These are phyloP conservation scores for Paracoccidioides brasiliensis DNA, from an alignment of 2,329 filamentous ascomycete species.

Conservation along the genomic window DNA sequence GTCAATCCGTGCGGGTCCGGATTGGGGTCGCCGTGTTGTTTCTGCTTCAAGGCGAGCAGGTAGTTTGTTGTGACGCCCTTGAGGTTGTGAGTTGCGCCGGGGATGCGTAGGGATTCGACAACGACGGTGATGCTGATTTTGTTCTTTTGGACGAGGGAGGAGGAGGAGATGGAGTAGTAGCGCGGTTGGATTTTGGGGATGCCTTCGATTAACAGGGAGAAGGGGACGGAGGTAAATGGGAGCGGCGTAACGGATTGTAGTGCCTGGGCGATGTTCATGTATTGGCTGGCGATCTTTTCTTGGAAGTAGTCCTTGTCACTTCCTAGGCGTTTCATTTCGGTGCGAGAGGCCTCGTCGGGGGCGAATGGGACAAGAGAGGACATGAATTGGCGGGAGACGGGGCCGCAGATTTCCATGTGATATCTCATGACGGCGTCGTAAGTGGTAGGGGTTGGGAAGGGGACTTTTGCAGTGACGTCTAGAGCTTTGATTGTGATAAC, in stretches of 20 bases:
- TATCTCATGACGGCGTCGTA: conserved; percentile 89
- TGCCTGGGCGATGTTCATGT: conserved; percentile 81
- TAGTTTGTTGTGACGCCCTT: conserved; percentile 97
- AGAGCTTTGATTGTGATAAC: conserved; percentile 84
- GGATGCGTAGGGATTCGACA: conserved; percentile 69
- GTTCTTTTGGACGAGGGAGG: conserved; percentile 82
- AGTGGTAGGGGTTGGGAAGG: conserved; percentile 92
- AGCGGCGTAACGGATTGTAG: conserved; percentile 60
- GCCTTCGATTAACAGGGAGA: conserved; percentile 88
- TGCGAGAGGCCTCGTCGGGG: conserved; percentile 69
- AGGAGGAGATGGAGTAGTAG: conserved; percentile 99
- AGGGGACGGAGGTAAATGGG: conserved; percentile 74
- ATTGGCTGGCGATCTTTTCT: conserved; percentile 64
- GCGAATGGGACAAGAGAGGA: conserved; percentile 79
- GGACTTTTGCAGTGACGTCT: conserved; percentile 91
- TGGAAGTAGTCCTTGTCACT: conserved; percentile 94
- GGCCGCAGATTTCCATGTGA: conserved; percentile 91
- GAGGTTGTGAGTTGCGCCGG: conserved; percentile 64
- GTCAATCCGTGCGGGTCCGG: conserved; percentile 63
- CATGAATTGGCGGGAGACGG: conserved; percentile 91
- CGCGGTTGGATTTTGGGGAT: conserved; percentile 90
- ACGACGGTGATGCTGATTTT: conserved; percentile 92
- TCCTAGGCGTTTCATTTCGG: conserved; percentile 78
- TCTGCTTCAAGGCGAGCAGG: conserved; percentile 84
- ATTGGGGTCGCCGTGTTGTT: conserved; percentile 76